Base-by-base conservation (phyloP, 805 yeast genomes). In the Nakazawaea laoshanensis region DNA sequence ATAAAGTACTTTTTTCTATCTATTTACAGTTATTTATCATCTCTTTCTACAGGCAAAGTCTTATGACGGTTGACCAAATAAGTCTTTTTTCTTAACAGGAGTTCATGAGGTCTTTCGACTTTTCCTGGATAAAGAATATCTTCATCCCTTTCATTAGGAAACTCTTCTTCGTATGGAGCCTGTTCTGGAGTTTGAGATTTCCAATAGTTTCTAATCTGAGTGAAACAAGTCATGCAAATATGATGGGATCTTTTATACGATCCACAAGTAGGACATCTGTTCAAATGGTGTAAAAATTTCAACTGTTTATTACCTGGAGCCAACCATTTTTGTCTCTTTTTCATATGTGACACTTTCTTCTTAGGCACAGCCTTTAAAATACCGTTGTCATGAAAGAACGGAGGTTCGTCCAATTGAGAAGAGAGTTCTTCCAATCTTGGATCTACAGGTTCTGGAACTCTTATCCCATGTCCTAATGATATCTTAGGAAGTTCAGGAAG, bases 251-350 rank as follows among this genome's bases (percentile, higher is more conserved):
- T 70, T 60, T 89, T 92, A 46, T 74, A 80, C 41, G 83, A 80
- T 27, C 98, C 98, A 61, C 98, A 89, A 0, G 95, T 80, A 3
- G 97, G 96, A 53, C 98, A 89, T 53, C 94, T 73, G 41, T 81
- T 85, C 48, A 92, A 63, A 51, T 84, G 79, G 36, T 77, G 71
- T 42, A 83, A 66, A 32, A 78, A 77, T 53, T 83, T 75, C 44
- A 84, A 63, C 46, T 87, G 92, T 54, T 86, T 89, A 37, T 74
- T 69, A 8, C 84, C 94, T 4, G 89, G 85, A 6, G 86, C 87
- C 43, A 84, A 73, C 45, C 81, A 74, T 60, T 88, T 76, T 52
- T 74, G 79, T 57, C 96, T 77, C 49, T 84, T 82, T 56, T 85
- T 83, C 61, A 74, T 74, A 53, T 86, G 85, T 6, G 97, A 86